Percentiles rank a stretch among this genome's conserved stretches.
Evolutionary conservation across 1,139 yeast genomes (phyloP).

Genomic region (Geotrichum reessii): DNA sequence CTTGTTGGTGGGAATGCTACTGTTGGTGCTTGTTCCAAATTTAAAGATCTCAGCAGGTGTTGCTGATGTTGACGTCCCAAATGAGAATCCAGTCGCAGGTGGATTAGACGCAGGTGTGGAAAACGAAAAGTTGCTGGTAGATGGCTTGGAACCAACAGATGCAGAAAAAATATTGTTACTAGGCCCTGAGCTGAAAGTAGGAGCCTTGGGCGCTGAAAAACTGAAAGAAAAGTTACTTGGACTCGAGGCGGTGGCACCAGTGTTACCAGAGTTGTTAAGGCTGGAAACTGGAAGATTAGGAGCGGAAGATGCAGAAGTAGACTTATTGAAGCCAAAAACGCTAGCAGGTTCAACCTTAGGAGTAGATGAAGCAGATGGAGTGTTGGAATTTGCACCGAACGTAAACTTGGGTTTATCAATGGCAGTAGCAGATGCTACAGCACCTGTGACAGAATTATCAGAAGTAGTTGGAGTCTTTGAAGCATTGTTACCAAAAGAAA

Average conservation of each 20-base stretch:
- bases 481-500: neutral
- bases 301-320: neutral
- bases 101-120: neutral
- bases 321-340: conserved; percentile 11
- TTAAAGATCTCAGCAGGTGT: conserved; percentile 7
- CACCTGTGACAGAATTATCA: neutral
- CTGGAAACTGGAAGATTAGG: neutral
- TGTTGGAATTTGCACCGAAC: neutral
- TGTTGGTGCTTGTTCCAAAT: conserved; percentile 2
- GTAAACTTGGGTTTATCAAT: neutral
- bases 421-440: conserved; percentile 2
- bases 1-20: neutral
- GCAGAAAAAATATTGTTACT: neutral
- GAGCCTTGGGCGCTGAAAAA: conserved; percentile 5
- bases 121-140: neutral
- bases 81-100: conserved; percentile 5
- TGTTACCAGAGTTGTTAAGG: neutral
- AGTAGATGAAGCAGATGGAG: conserved; percentile 2
- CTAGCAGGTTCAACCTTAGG: conserved; percentile 7
- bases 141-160: neutral
- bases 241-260: neutral
- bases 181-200: neutral
- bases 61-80: conserved; percentile 1
- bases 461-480: neutral
- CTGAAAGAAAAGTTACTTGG: conserved; percentile 2